Base-by-base conservation (phyloP, 2,329 filamentous ascomycete species). In the Ceratocystis huliohia region DNA sequence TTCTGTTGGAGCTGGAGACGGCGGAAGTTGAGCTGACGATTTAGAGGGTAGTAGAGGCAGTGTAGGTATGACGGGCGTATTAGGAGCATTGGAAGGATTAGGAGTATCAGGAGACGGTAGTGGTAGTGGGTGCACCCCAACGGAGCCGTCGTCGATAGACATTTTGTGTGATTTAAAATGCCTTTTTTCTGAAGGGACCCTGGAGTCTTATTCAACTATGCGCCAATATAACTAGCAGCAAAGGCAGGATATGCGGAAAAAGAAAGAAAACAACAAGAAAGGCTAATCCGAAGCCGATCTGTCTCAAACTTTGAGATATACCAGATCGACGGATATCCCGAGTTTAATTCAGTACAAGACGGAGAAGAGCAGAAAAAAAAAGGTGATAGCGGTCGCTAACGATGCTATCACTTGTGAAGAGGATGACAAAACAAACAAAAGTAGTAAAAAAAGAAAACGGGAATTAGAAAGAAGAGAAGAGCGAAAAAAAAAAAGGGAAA, bases 1-100 rank as follows among this genome's bases (percentile, higher is more conserved):
- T 41, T 65, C 63, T 50, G 46, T 62, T 22, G 33, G 62, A 17
- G 63, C 53, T 6, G 66, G 63, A 17, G 63, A 67, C 20, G 63
- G 63, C 5, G 63, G 56, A 15, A 64, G 37, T 22, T 62, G 65
- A 53, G 48, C n/a, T 22, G 63, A n/a, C 2, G 48, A 53, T 50
- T 41, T 37, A 33, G 44, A 33, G 22, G 48, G 45, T 6, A 28
- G 28, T 33, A 17, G 22, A 37, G 37, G 22, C 44, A 30, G 46
- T 46, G 41, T 10, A 37, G n/a, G 5, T 45, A 20, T 30, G 46
- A 22, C 45, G 37, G 37, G 37, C 13, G 4, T 28, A 22, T 63
- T 63, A 48, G 44, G 10, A 30, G 44, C 2, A 45, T 63, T 33
- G 6, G 37, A 45, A 20, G 45, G 22, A n/a, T 44, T 44, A n/a